These are phyloP conservation scores for Grifola frondosa DNA, from an alignment of 1,284 basidiomycete genomes.

Conservation along the genomic window DNA sequence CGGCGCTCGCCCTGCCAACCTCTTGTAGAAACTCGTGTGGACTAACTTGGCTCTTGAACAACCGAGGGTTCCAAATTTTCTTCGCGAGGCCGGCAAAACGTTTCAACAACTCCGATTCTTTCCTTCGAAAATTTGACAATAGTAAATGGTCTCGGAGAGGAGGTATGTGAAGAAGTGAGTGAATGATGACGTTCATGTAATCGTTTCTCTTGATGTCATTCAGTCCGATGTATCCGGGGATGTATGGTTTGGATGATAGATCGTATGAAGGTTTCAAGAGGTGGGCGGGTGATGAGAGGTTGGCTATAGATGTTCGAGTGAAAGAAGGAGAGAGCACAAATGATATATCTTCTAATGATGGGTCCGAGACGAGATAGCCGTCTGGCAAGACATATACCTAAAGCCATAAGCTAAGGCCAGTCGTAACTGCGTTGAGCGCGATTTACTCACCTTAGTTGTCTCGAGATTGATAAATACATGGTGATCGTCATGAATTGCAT, in stretches of 20 bases:
- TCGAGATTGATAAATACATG: constrained; percentile 97
- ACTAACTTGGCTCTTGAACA: constrained; percentile 98
- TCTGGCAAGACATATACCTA: constrained; percentile 99
- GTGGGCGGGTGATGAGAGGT: constrained; percentile 58
- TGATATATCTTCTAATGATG: constrained; percentile 92
- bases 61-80: constrained; percentile 92
- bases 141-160: constrained; percentile 89
- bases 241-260: constrained; percentile 77
- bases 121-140: constrained; percentile 68
- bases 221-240: constrained; percentile 93
- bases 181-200: constrained; percentile 96
- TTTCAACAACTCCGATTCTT: constrained; percentile 84
- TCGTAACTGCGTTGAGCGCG: neutral
- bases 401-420: constrained; percentile 16
- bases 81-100: constrained; percentile 85
- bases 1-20: constrained; percentile 82
- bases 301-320: constrained; percentile 49
- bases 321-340: constrained; percentile 89
- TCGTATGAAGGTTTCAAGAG: constrained; percentile 82
- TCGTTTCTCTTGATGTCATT: constrained; percentile 98
- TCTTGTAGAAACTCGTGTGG: constrained; percentile 99
- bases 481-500: constrained; percentile 97
- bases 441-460: constrained; percentile 75
- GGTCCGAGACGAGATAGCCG: constrained; percentile 93
- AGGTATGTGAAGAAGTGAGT: constrained; percentile 88